Evolutionary conservation across 345 rosid species (phyloP), one percentile per base, ranked within the genome.

Genomic region (Kandelia obovata): DNA sequence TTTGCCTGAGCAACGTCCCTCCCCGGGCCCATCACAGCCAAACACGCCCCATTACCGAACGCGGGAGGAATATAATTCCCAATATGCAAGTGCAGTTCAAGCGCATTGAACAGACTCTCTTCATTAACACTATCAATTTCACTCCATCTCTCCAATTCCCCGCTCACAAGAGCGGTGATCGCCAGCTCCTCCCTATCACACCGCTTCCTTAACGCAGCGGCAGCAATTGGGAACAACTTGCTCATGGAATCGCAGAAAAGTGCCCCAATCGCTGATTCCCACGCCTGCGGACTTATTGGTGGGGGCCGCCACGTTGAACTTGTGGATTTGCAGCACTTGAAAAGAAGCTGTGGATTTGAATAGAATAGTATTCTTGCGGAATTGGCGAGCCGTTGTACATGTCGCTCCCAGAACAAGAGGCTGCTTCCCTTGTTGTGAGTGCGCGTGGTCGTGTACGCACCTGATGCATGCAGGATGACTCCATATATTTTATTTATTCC

Each of bases 381-480:
- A 78, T 77, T 70, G 2, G 89, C 71, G 6, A 88, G 87, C 64
- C 96, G 74, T 6, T 68, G 75, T 58, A 90, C 58, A 75, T 88
- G 96, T 23, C 95, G 78, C 25, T 79, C 87, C 96, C 96, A 87
- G 69, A 91, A 88, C 70, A 92, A 75, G 72, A 92, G 72, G 49
- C 79, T 77, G 20, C 84, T 61, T 5, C 69, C 85, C 56, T 66
- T 82, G 78, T 80, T 71, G 77, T 82, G 85, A 35, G 99, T 88
- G 56, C 97, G 83, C 7, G 99, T 80, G 71, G 93, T 88, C 6
- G 96, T 86, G 85, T 90, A 90, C 26, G 96, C 89, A 46, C 98
- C 97, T 88, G 82, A n/a, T 35, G 30, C 47, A 26, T 1, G 58
- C 35, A 67, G 47, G 11, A 7, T 26, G 47, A 30, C 13, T 39